A percentile compares a stretch with the other conserved stretches of the same genome.
These are phyloP conservation scores for Friedmanniomyces simplex DNA, from an alignment of 495 filamentous ascomycete genomes.

Conservation along the genomic window DNA sequence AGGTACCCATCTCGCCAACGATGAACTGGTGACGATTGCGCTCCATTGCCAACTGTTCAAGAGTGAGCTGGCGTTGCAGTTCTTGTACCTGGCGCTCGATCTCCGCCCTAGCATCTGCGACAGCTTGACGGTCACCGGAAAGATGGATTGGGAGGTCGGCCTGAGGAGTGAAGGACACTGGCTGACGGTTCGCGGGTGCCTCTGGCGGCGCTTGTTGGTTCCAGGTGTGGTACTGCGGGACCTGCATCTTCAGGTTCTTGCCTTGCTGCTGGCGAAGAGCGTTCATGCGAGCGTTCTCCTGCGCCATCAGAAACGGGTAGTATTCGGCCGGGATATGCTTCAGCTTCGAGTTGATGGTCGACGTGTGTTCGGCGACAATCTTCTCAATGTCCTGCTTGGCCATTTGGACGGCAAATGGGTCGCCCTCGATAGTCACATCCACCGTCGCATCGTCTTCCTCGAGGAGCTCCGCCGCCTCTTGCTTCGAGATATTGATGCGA, in stretches of 20 bases:
- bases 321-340: slow-evolving; percentile 80
- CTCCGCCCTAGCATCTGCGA: slow-evolving; percentile 64
- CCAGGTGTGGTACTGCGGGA: slow-evolving; percentile 72
- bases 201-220: slow-evolving; percentile 57
- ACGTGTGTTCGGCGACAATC: slow-evolving; percentile 76
- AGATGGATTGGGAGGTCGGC: slow-evolving; percentile 65
- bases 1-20: slow-evolving; percentile 65
- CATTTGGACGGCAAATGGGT: slow-evolving; percentile 69
- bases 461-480: slow-evolving; percentile 44
- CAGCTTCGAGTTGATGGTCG: slow-evolving; percentile 65
- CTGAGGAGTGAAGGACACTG: slow-evolving; percentile 55
- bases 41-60: slow-evolving; percentile 64
- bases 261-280: slow-evolving; percentile 52
- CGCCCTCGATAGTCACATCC: slow-evolving; percentile 81
- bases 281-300: slow-evolving; percentile 55
- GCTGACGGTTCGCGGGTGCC: slow-evolving; percentile 49
- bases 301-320: slow-evolving; percentile 88
- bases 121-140: slow-evolving; percentile 73
- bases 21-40: slow-evolving; percentile 83
- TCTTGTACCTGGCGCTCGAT: slow-evolving; percentile 68
- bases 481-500: slow-evolving; percentile 75
- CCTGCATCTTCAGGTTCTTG: slow-evolving; percentile 60
- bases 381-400: slow-evolving; percentile 70
- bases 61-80: slow-evolving; percentile 55
- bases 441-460: slow-evolving; percentile 65